These are phyloP conservation scores for Mycoemilia scoparia DNA, from an alignment of 192 early-diverging fungal genomes.

Conservation along the genomic window DNA sequence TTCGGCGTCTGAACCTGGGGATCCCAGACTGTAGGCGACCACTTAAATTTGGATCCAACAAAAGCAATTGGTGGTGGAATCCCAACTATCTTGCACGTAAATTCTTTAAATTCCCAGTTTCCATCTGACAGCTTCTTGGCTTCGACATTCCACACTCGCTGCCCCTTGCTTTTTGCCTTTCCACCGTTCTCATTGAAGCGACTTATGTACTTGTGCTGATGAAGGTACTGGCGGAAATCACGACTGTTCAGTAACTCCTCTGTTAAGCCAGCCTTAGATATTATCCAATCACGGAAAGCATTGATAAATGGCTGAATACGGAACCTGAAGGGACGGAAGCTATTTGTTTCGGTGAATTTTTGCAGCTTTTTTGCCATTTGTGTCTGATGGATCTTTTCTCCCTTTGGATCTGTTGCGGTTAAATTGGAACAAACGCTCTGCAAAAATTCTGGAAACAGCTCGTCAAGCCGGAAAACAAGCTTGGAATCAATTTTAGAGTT, in stretches of 20 bases:
- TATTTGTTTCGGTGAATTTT: conserved; percentile 45
- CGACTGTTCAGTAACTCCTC: conserved; percentile 43
- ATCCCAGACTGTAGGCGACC: conserved; percentile 54
- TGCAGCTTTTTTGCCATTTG: conserved; percentile 62
- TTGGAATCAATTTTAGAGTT: conserved; percentile 26
- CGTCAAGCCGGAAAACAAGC: conserved; percentile 31
- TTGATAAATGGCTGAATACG: conserved; percentile 69
- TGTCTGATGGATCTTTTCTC: conserved; percentile 38
- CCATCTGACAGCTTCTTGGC: conserved; percentile 46
- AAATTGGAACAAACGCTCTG: conserved; percentile 48
- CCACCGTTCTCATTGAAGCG: conserved; percentile 68
- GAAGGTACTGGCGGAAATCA: conserved; percentile 53
- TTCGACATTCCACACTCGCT: conserved; percentile 67
- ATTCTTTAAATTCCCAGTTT: conserved; percentile 58
- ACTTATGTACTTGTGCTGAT: conserved; percentile 55
- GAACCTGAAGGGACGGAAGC: conserved; percentile 67
- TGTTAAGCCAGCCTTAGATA: conserved; percentile 33
- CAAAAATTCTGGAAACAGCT: conserved; percentile 46
- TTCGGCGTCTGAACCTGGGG: conserved; percentile 56
- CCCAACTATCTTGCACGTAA: conserved; percentile 46
- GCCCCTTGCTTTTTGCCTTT: conserved; percentile 62
- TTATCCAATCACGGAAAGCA: conserved; percentile 49
- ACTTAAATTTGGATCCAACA: conserved; percentile 41
- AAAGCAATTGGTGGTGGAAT: conserved; percentile 40
- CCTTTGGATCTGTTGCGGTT: conserved; percentile 13